Evolutionary conservation across 192 early-diverging fungal genomes (phyloP).

Genomic region (Entomortierella beljakovae): DNA sequence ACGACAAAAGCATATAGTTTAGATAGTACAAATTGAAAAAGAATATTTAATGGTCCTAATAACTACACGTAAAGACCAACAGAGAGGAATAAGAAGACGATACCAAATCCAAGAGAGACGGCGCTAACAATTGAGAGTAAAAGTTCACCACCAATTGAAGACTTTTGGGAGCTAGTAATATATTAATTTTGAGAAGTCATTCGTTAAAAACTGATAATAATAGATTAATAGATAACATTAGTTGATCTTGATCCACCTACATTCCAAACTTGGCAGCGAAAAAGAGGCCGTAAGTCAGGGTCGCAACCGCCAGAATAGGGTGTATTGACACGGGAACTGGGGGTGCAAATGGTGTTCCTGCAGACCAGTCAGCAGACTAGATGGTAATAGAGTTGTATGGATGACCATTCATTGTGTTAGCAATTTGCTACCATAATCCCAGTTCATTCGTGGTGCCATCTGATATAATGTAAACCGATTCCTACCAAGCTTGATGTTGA

Average conservation of each 20-base stretch:
- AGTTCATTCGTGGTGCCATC: too few relatives aligned
- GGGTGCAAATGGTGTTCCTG: slow-evolving; percentile 37
- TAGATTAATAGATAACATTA: neutral
- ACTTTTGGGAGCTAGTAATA: slow-evolving; percentile 30
- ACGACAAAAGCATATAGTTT: too few relatives aligned
- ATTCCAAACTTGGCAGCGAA: slow-evolving; percentile 51
- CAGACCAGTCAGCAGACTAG: slow-evolving; percentile 37
- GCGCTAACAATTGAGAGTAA: slow-evolving; percentile 21
- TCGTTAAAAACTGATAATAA: neutral
- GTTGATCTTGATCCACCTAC: too few relatives aligned
- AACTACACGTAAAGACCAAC: slow-evolving; percentile 44
- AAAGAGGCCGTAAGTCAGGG: slow-evolving; percentile 36
- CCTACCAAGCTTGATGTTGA: too few relatives aligned
- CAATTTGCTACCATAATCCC: too few relatives aligned
- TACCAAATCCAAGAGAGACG: slow-evolving; percentile 38
- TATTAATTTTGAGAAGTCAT: neutral
- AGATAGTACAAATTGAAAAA: too few relatives aligned
- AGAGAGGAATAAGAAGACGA: slow-evolving; percentile 47
- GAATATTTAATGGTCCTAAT: neutral
- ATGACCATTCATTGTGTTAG: too few relatives aligned
- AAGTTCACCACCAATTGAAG: slow-evolving; percentile 17
- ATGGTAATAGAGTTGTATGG: neutral
- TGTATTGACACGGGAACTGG: slow-evolving; percentile 33
- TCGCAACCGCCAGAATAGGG: slow-evolving; percentile 18
- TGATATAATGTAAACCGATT: too few relatives aligned